These are phyloP conservation scores for Pichia sp. DNA, from an alignment of 1,139 yeast genomes.

Conservation along the genomic window DNA sequence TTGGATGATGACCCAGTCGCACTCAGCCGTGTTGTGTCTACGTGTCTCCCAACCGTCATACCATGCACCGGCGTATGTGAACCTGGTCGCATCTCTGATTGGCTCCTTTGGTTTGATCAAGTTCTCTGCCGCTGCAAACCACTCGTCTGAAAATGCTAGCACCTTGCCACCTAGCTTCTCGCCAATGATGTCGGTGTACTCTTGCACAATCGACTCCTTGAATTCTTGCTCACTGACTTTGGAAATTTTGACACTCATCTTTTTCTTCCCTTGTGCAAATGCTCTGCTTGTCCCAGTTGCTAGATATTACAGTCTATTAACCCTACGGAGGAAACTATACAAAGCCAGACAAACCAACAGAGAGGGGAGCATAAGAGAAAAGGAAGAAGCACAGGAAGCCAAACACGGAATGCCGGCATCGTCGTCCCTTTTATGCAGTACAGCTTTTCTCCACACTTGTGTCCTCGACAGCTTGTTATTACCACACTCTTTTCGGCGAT, in stretches of 20 bases:
- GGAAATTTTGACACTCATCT: conserved; percentile 5
- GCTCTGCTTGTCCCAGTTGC: background rate
- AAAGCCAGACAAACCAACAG: background rate
- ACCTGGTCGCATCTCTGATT: conserved; percentile 71
- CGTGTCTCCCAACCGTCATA: conserved; percentile 98
- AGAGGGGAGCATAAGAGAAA: background rate
- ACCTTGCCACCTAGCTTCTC: conserved; percentile 77
- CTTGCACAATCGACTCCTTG: conserved; percentile 42
- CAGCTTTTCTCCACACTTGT: background rate
- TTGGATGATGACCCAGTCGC: conserved; percentile 80
- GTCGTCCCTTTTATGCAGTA: background rate
- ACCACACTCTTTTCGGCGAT: background rate
- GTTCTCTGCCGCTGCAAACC: conserved; percentile 94
- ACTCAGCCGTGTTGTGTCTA: conserved; percentile 77
- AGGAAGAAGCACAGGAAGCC: background rate
- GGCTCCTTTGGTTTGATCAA: conserved; percentile 77
- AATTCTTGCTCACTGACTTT: conserved; percentile 38
- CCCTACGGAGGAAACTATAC: background rate
- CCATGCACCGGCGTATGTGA: conserved; percentile 89
- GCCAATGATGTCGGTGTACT: conserved; percentile 73
- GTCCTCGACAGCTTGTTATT: background rate
- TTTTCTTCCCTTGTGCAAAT: background rate
- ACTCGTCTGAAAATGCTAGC: conserved; percentile 71
- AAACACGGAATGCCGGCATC: background rate
- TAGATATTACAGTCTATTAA: background rate